Conservation (phyloP, 1,139 yeast species). For the Meyerozyma guilliermondii region DNA sequence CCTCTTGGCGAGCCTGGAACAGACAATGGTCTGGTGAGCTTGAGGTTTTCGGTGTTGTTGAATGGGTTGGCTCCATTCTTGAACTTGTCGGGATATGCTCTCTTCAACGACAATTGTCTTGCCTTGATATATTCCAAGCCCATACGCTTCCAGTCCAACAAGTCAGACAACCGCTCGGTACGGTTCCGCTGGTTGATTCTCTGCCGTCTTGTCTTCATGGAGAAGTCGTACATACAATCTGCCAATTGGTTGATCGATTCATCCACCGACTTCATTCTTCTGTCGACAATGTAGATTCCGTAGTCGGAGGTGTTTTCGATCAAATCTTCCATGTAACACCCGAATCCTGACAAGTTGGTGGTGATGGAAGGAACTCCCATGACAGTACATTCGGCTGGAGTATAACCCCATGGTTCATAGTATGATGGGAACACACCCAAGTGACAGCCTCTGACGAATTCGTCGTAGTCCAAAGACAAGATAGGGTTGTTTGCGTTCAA, state of each 20-base stretch:
- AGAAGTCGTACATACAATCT: conserved; percentile 84
- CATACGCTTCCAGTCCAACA: conserved; percentile 97
- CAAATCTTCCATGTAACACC: conserved; percentile 97
- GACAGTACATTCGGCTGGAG: conserved; percentile 98
- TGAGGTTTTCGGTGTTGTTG: conserved; percentile 48
- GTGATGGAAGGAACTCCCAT: conserved; percentile 99
- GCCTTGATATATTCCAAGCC: conserved; percentile 96
- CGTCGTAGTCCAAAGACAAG: conserved; percentile 90
- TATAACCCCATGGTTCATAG: conserved; percentile 99
- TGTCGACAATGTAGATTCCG: conserved; percentile 94
- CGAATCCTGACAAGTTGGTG: conserved; percentile 93
- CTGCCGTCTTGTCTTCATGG: conserved; percentile 88
- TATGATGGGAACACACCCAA: conserved; percentile 98
- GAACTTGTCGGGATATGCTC: conserved; percentile 91
- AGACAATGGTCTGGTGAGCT: conserved; percentile 85
- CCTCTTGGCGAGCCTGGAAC: conserved; percentile 93
- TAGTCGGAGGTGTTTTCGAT: conserved; percentile 93
- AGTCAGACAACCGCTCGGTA: conserved; percentile 88
- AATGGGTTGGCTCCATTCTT: conserved; percentile 60
- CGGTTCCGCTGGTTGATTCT: conserved; percentile 97
- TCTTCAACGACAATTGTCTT: conserved; percentile 80
- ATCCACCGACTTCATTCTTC: conserved; percentile 89
- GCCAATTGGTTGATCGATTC: conserved; percentile 90
- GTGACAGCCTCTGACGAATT: conserved; percentile 96
- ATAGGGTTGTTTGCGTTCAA: conserved; percentile 93